These are phyloP conservation scores for Cordyceps militaris DNA, from an alignment of 2,329 filamentous ascomycete genomes.

Conservation along the genomic window DNA sequence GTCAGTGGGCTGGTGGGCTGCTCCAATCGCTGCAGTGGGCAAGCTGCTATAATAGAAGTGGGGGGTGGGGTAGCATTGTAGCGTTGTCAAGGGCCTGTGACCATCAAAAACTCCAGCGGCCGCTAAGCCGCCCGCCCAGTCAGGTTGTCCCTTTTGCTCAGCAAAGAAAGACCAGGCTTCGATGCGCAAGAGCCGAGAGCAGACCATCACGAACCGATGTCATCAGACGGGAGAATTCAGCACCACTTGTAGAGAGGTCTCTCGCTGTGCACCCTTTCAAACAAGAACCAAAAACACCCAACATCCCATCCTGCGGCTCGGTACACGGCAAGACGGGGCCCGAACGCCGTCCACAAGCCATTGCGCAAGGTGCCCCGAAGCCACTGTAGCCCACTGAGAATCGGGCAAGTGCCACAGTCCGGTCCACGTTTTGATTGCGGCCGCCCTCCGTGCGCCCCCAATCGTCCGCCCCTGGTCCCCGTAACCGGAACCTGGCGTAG, in stretches of 20 bases:
- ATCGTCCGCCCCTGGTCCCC: neutral
- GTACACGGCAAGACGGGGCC: neutral
- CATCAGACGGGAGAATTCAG: no score
- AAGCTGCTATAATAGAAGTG: neutral
- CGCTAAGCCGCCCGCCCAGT: conserved; percentile 5
- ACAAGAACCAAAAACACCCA: neutral
- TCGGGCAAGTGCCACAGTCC: no score
- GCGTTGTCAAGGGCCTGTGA: neutral
- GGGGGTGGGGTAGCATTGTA: neutral
- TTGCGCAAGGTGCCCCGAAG: no score
- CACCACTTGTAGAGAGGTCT: no score
- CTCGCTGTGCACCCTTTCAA: no score
- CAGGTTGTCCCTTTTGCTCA: conserved; percentile 3
- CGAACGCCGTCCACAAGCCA: no score
- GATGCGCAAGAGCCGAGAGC: no score
- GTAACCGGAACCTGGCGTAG: conserved; percentile 5
- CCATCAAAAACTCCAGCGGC: neutral
- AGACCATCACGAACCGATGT: no score
- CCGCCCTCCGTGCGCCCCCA: neutral
- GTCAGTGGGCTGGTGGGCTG: conserved; percentile 5
- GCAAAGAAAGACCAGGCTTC: no score
- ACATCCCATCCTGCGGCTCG: neutral
- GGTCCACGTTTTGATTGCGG: neutral
- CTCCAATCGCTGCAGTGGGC: neutral
- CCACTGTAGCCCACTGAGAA: no score